Conservation (phyloP, 306 rosid genomes). For the Phaseolus lunatus region DNA sequence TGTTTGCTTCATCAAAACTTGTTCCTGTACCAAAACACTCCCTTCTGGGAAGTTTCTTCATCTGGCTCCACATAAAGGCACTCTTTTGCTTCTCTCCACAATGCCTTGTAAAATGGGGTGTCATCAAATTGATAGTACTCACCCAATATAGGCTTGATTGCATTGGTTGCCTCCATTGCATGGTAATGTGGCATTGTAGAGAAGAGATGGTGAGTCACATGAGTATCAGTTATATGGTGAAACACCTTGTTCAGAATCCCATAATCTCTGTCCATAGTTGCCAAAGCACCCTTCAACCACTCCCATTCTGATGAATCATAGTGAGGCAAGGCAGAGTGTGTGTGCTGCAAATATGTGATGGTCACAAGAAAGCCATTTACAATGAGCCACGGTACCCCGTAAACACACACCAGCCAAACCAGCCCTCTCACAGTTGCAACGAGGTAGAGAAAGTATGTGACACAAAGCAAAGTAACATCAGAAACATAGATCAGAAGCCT, state of each 20-base stretch:
- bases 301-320: conserved; percentile 84
- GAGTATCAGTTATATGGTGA: conserved; percentile 78
- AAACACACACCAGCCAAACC: conserved; percentile 55
- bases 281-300: conserved; percentile 79
- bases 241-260: conserved; percentile 70
- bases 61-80: conserved; percentile 76
- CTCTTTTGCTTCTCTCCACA: conserved; percentile 88
- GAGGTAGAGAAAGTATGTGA: conserved; percentile 46
- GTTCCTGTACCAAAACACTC: conserved; percentile 75
- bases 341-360: conserved; percentile 78
- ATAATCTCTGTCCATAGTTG: conserved; percentile 77
- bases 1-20: conserved; percentile 52
- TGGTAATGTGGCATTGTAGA: conserved; percentile 82
- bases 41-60: conserved; percentile 50
- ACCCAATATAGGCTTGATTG: conserved; percentile 57
- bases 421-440: conserved; percentile 54
- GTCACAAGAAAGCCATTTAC: conserved; percentile 71
- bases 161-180: conserved; percentile 80
- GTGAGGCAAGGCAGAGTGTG: conserved; percentile 73
- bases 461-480: conserved; percentile 52
- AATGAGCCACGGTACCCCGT: conserved; percentile 63
- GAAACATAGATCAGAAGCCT: conserved; percentile 57
- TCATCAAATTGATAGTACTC: conserved; percentile 65
- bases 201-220: conserved; percentile 76
- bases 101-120: conserved; percentile 74